A percentile compares a stretch with the other conserved stretches of the same genome.
Evolutionary conservation across 768 basidiomycete genomes (phyloP).

Genomic region (Lentinus tigrinus): DNA sequence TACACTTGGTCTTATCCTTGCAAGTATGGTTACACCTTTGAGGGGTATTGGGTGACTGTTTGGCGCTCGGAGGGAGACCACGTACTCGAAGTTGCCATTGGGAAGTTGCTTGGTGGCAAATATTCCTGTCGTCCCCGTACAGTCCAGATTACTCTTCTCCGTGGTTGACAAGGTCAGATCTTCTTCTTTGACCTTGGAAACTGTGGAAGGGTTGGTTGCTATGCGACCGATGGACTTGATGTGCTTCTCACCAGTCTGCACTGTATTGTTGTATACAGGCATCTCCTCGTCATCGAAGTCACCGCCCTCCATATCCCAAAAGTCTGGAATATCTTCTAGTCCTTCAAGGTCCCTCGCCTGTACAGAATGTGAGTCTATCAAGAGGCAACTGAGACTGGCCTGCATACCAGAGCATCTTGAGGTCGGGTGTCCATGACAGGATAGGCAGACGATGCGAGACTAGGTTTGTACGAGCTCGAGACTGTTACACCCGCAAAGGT

Average conservation of each 20-base stretch:
- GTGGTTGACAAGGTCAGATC: neutral
- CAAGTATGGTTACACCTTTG: slow-evolving; percentile 77
- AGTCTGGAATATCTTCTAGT: slow-evolving; percentile 66
- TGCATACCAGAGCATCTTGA: slow-evolving; percentile 51
- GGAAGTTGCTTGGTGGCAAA: slow-evolving; percentile 40
- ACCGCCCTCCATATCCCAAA: slow-evolving; percentile 49
- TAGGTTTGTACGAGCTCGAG: slow-evolving; percentile 55
- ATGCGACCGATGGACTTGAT: neutral
- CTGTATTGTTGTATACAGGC: neutral
- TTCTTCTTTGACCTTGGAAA: neutral
- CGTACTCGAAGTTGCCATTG: slow-evolving; percentile 67
- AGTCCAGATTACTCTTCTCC: neutral
- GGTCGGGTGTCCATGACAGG: slow-evolving; percentile 75
- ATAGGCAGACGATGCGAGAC: slow-evolving; percentile 51
- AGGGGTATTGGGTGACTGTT: neutral
- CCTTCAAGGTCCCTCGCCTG: slow-evolving; percentile 69
- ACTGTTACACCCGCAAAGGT: slow-evolving; percentile 66
- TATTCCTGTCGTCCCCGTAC: neutral
- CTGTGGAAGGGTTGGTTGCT: neutral
- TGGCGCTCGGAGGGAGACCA: neutral
- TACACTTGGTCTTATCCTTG: slow-evolving; percentile 73
- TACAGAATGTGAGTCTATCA: neutral
- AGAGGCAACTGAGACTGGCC: neutral
- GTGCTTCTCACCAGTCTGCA: neutral
- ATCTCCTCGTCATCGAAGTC: slow-evolving; percentile 28